Evolutionary conservation across 306 rosid genomes (phyloP), one percentile per base, ranked within the genome.

Genomic region (Urtica urens): DNA sequence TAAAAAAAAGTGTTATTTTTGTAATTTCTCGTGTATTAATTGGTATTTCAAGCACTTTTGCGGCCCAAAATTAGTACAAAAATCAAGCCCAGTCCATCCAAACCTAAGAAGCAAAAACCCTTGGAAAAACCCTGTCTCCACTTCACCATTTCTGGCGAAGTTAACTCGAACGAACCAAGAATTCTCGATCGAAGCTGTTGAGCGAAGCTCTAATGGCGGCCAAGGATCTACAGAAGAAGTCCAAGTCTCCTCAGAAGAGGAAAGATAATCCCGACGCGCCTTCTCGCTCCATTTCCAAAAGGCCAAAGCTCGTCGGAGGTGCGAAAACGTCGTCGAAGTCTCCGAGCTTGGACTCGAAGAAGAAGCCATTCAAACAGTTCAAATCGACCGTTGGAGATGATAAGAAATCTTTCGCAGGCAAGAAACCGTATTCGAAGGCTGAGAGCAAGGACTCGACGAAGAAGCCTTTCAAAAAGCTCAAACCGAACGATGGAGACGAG

Each of bases 161-260:
- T 35, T 44, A 21, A 10, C 8, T 30, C 14, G 45, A n/a, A 29
- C 1, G 16, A 44, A 61, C 55, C n/a, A n/a, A n/a, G n/a, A n/a
- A n/a, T n/a, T n/a, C n/a, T n/a, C n/a, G n/a, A n/a, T n/a, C n/a
- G n/a, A n/a, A 55, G 37, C 34, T 41, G 33, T 37, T 26, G 52
- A 53, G 29, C 30, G 18, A 2, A 23, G 30, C 65, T 65, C 17
- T 69, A 56, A 88, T 84, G 95, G 87, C 82, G 77, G 71, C 93
- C 42, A 77, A 70, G 84, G 70, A 64, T 53, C 62, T 57, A 30
- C 58, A 58, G 13, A 53, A 10, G 1, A 47, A 33, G n/a, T n/a
- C n/a, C 46, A 52, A 59, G 47, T n/a, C n/a, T n/a, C 60, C 63
- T 23, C 61, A 50, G 41, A 84, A 83, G 87, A 62, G 95, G 48